These are phyloP conservation scores for Lasiodiplodia theobromae DNA, from an alignment of 2,329 filamentous ascomycete species.

Conservation along the genomic window DNA sequence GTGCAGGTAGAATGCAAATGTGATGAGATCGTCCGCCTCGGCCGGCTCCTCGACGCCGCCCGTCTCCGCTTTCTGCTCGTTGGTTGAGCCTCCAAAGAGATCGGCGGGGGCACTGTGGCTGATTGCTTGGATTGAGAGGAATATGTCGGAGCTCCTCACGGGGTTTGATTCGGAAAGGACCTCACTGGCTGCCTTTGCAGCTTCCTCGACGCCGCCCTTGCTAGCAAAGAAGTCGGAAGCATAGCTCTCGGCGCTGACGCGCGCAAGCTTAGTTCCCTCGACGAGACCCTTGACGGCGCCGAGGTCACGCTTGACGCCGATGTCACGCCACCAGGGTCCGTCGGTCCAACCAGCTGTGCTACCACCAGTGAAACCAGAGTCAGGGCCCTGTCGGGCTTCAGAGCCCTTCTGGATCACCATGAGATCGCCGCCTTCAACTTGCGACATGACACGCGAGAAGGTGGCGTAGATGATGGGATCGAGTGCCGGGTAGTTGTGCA, in stretches of 20 bases:
- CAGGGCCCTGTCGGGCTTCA: slow-evolving; percentile 74
- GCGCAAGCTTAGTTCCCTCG: slow-evolving; percentile 89
- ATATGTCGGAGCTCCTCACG: slow-evolving; percentile 90
- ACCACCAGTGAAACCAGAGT: slow-evolving; percentile 61
- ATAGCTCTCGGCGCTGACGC: slow-evolving; percentile 88
- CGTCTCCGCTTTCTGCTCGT: slow-evolving; percentile 64
- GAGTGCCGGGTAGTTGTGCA: slow-evolving; percentile 91
- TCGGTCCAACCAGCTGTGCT: slow-evolving; percentile 78
- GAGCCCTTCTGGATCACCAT: slow-evolving; percentile 93
- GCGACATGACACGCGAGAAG: slow-evolving; percentile 96
- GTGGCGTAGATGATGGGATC: slow-evolving; percentile 91
- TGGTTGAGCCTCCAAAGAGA: slow-evolving; percentile 68
- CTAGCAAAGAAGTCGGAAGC: slow-evolving; percentile 82
- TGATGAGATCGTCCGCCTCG: slow-evolving; percentile 69
- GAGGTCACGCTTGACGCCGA: slow-evolving; percentile 73
- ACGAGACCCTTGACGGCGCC: slow-evolving; percentile 79
- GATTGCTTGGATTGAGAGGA: slow-evolving; percentile 92
- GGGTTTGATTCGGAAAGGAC: slow-evolving; percentile 84
- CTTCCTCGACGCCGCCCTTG: slow-evolving; percentile 79
- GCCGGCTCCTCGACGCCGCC: slow-evolving; percentile 61
- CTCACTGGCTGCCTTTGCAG: slow-evolving; percentile 80
- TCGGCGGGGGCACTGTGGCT: slow-evolving; percentile 67
- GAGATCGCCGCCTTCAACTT: slow-evolving; percentile 95
- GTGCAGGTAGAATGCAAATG: slow-evolving; percentile 79
- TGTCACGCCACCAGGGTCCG: slow-evolving; percentile 93